Evolutionary conservation across 495 filamentous ascomycete species (phyloP).

Genomic region (Xylaria castorea): DNA sequence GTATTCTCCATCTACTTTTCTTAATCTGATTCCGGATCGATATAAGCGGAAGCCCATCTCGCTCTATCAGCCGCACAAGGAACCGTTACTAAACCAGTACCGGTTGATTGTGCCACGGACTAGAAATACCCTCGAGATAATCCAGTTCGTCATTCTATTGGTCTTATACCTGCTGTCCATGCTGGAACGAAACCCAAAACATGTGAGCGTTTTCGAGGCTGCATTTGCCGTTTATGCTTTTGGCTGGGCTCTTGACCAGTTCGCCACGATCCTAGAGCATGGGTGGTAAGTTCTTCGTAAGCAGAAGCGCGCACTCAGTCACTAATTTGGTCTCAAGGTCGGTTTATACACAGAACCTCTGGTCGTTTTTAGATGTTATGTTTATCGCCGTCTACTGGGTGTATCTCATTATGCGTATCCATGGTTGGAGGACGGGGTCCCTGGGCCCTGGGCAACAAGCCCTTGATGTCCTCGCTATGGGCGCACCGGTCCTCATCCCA

Average conservation of each 20-base stretch:
- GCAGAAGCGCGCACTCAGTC: background rate
- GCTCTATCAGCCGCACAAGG: slow-evolving; percentile 69
- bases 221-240: slow-evolving; percentile 68
- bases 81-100: slow-evolving; percentile 75
- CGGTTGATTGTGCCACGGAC: slow-evolving; percentile 73
- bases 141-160: slow-evolving; percentile 70
- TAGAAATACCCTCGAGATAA: slow-evolving; percentile 69
- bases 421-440: slow-evolving; percentile 54
- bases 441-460: slow-evolving; percentile 58
- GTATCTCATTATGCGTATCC: slow-evolving; percentile 66
- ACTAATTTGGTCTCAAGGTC: slow-evolving; percentile 52
- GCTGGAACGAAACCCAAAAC: slow-evolving; percentile 58
- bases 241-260: slow-evolving; percentile 77
- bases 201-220: slow-evolving; percentile 60
- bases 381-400: slow-evolving; percentile 66
- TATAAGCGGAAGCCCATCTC: slow-evolving; percentile 77
- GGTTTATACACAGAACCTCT: slow-evolving; percentile 79
- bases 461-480: slow-evolving; percentile 71
- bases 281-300: slow-evolving; percentile 57
- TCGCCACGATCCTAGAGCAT: slow-evolving; percentile 74
- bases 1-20: slow-evolving; percentile 72
- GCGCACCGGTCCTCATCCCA: slow-evolving; percentile 72
- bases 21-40: slow-evolving; percentile 74
- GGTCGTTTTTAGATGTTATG: slow-evolving; percentile 77
- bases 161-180: slow-evolving; percentile 68